phyloP scores from a whole-genome alignment of 768 basidiomycete genomes.

The Boletus coccyginus region DNA sequence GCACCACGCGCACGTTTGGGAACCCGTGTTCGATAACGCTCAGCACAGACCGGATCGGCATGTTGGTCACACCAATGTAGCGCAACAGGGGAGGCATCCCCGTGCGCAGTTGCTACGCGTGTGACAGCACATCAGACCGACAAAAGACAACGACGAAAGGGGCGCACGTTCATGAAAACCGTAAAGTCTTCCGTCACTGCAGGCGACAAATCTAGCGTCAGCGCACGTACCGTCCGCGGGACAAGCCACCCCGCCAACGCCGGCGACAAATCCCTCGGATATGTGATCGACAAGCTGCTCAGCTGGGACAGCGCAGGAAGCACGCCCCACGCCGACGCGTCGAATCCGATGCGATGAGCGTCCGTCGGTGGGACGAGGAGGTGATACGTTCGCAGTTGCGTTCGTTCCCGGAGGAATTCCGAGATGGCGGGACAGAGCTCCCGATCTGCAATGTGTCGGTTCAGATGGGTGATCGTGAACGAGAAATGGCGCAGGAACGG shows the following conservation, averaged over 20 bases:
- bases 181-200: slow-evolving; percentile 39
- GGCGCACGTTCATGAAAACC: slow-evolving; percentile 41
- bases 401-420: slow-evolving; percentile 60
- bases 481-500: slow-evolving; percentile 68
- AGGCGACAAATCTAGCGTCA: slow-evolving; percentile 42
- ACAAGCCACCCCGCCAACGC: slow-evolving; percentile 68
- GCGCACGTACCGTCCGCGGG: slow-evolving; percentile 48
- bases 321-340: slow-evolving; percentile 70
- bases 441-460: slow-evolving; percentile 46
- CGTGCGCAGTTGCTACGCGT: slow-evolving; percentile 53
- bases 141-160: background rate
- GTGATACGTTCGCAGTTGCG: slow-evolving; percentile 49
- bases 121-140: background rate
- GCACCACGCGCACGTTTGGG: slow-evolving; percentile 56
- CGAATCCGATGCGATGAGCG: slow-evolving; percentile 58
- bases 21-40: slow-evolving; percentile 58
- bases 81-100: slow-evolving; percentile 53
- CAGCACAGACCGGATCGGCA: slow-evolving; percentile 38
- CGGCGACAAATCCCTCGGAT: slow-evolving; percentile 61
- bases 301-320: slow-evolving; percentile 55
- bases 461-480: slow-evolving; percentile 45
- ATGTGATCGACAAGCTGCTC: slow-evolving; percentile 55
- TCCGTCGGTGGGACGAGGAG: slow-evolving; percentile 44
- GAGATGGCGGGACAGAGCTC: slow-evolving; percentile 69
- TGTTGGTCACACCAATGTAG: slow-evolving; percentile 56